Percentiles rank a stretch among this genome's conserved stretches.
Conservation (phyloP, 2,329 filamentous ascomycete genomes). For the Ceratocystis variospora region DNA sequence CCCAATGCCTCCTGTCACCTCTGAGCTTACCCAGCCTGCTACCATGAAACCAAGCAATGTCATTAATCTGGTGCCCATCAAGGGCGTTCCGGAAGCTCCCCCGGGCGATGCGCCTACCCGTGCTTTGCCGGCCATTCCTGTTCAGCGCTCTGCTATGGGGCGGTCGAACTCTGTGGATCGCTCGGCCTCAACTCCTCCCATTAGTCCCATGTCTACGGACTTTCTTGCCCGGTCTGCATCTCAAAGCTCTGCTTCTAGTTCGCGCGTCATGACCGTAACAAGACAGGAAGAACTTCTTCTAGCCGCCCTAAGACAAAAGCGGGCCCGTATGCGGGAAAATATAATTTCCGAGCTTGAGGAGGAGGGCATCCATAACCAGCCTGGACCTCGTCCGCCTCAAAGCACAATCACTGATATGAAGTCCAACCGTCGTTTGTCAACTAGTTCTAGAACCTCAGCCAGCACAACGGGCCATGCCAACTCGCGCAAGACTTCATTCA, state of each 20-base stretch:
- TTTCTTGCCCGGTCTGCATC: conserved; percentile 32
- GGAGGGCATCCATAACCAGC: conserved; percentile 9
- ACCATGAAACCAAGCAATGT: conserved; percentile 6
- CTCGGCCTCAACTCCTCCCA: conserved; percentile 36
- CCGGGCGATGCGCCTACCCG: conserved; percentile 16
- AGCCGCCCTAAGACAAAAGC: conserved; percentile 42
- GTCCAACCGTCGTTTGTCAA: conserved; percentile 9
- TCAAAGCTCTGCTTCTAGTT: conserved; percentile 28
- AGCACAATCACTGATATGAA: neutral
- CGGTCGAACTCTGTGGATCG: conserved; percentile 27
- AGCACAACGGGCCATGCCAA: conserved; percentile 13
- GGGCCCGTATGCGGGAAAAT: conserved; percentile 41
- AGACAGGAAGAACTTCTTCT: conserved; percentile 45
- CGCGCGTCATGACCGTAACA: conserved; percentile 43
- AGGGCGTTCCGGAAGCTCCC: conserved; percentile 6
- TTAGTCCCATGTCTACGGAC: conserved; percentile 40
- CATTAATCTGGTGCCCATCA: conserved; percentile 9
- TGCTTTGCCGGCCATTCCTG: conserved; percentile 12
- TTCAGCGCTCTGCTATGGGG: conserved; percentile 13
- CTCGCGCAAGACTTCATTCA: conserved; percentile 15
- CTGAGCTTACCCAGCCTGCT: conserved; percentile 3
- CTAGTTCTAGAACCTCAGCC: conserved; percentile 7
- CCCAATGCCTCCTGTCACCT: conserved; percentile 3
- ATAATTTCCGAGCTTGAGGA: conserved; percentile 33
- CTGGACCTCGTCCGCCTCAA: conserved; percentile 1